Evolutionary conservation across 1,139 yeast species (phyloP).

Genomic region (Fermentozyma sake): DNA sequence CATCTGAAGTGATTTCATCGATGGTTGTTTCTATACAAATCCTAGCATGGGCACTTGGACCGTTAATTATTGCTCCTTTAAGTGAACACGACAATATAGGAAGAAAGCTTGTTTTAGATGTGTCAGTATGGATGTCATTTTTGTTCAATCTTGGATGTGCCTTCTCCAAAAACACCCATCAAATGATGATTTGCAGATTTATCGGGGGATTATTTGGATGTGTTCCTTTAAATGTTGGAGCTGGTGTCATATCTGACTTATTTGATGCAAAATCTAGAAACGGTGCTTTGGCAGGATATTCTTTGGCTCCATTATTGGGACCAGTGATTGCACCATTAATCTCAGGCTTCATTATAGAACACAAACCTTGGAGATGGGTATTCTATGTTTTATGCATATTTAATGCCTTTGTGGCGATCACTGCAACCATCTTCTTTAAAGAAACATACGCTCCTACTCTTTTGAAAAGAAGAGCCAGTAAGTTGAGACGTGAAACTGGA

Average conservation of each 20-base stretch:
- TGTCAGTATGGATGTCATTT: conserved; percentile 28
- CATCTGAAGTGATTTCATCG: conserved; percentile 25
- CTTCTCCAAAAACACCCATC: conserved; percentile 33
- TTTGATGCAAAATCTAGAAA: conserved; percentile 37
- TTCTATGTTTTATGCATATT: conserved; percentile 39
- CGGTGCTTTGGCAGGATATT: conserved; percentile 38
- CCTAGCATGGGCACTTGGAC: conserved; percentile 47
- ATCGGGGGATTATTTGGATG: conserved; percentile 38
- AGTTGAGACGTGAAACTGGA: conserved; percentile 32
- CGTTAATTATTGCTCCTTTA: conserved; percentile 40
- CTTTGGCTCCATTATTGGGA: conserved; percentile 47
- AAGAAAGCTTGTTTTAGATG: conserved; percentile 35
- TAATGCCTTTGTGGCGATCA: conserved; percentile 35
- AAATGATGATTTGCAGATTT: conserved; percentile 38
- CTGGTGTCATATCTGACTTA: conserved; percentile 33
- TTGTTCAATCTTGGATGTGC: conserved; percentile 41
- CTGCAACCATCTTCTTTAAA: conserved; percentile 30
- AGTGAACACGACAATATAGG: conserved; percentile 42
- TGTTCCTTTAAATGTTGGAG: conserved; percentile 41
- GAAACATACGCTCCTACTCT: conserved; percentile 42
- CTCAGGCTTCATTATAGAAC: conserved; percentile 41
- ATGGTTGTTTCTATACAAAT: conserved; percentile 44
- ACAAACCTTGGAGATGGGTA: conserved; percentile 40
- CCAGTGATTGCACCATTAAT: conserved; percentile 60
- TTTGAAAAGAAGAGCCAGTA: conserved; percentile 27